phyloP scores from a whole-genome alignment of 176 grass and related monocot genomes.

The Leersia perrieri region DNA sequence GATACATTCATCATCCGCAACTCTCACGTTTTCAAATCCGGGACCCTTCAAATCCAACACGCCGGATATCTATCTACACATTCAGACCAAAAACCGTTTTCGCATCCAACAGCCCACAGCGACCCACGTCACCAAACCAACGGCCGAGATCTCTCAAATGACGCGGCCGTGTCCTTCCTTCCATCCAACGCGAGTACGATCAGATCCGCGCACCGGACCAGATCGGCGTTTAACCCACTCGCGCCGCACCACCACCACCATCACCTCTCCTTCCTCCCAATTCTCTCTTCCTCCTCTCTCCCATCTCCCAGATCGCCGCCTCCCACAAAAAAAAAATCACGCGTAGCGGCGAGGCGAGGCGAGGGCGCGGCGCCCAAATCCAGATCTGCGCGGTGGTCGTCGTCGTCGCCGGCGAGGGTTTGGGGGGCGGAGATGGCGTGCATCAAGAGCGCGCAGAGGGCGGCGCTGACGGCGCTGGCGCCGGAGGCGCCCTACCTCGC shows the following conservation, averaged over 20 bases:
- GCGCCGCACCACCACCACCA: conserved; percentile 21
- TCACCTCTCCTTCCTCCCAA: not conserved
- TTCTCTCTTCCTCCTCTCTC: not conserved
- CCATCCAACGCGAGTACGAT: conserved; percentile 1
- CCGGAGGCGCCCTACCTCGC: conserved; percentile 90
- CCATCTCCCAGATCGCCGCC: conserved; percentile 35
- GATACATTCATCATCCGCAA: too few relatives aligned
- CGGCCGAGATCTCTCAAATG: not conserved
- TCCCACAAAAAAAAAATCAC: not conserved
- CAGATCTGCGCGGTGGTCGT: conserved; percentile 56
- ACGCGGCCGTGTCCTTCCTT: conserved; percentile 27
- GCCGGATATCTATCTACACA: too few relatives aligned
- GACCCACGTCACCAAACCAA: not conserved
- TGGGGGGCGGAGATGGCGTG: conserved; percentile 75
- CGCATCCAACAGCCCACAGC: not conserved
- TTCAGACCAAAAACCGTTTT: not conserved
- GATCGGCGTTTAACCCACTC: conserved; percentile 21
- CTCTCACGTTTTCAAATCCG: too few relatives aligned
- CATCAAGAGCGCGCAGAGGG: conserved; percentile 95
- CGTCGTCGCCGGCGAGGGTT: too few relatives aligned
- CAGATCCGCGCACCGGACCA: conserved; percentile 28
- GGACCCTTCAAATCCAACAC: too few relatives aligned
- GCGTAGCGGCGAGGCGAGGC: conserved; percentile 21
- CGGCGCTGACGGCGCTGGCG: conserved; percentile 79
- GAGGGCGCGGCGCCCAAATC: conserved; percentile 17